Percentiles rank a stretch among this genome's conserved stretches.
Conservation (phyloP, 805 yeast species). For the Candida silvicultrix region DNA sequence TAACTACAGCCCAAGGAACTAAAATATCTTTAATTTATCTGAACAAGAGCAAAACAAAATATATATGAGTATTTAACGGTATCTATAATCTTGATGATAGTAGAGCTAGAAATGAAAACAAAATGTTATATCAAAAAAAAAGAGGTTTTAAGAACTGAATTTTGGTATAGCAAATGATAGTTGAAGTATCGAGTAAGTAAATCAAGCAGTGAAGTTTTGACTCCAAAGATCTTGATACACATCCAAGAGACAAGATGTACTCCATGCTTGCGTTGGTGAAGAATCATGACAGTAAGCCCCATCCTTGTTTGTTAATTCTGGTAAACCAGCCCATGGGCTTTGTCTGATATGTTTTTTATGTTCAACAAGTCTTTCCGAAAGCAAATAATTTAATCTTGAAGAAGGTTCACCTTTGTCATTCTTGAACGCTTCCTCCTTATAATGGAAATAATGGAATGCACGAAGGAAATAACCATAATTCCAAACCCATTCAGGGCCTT, state of each 20-base stretch:
- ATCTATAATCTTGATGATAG: background rate
- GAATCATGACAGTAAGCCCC: conserved; percentile 81
- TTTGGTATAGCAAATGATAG: conserved; percentile 35
- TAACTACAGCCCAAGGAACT: too few species aligned
- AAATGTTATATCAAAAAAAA: background rate
- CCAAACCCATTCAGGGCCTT: conserved; percentile 99
- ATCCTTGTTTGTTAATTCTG: conserved; percentile 86
- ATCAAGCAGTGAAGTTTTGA: conserved; percentile 34
- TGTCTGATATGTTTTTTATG: conserved; percentile 65
- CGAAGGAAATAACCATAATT: conserved; percentile 80
- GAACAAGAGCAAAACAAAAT: too few species aligned
- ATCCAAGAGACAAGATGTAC: conserved; percentile 79
- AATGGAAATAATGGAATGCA: conserved; percentile 58
- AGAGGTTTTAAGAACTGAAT: background rate
- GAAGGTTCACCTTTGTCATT: conserved; percentile 33
- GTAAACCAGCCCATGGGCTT: conserved; percentile 90
- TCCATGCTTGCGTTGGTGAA: conserved; percentile 97
- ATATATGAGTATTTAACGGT: too few species aligned
- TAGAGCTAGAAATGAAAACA: background rate
- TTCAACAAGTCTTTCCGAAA: conserved; percentile 54
- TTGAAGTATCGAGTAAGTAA: too few species aligned
- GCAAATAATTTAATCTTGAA: conserved; percentile 46
- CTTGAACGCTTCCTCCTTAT: conserved; percentile 30
- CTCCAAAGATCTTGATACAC: conserved; percentile 60
- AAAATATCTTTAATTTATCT: too few species aligned